Percentiles rank a stretch among this genome's conserved stretches.
Conservation (phyloP, 345 rosid genomes). For the Alliaria petiolata region DNA sequence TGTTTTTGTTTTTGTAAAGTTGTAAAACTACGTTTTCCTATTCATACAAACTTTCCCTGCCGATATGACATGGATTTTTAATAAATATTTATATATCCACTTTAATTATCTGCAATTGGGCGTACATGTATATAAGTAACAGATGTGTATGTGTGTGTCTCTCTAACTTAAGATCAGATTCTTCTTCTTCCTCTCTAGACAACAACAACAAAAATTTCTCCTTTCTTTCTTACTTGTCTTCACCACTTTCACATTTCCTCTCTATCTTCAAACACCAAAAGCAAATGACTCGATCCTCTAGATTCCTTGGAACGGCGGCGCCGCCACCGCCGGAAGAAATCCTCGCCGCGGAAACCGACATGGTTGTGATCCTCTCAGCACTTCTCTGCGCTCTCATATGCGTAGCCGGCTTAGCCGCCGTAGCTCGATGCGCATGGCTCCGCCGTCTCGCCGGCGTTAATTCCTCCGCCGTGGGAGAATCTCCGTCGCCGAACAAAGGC, state of each 20-base stretch:
- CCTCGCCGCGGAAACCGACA: constrained; percentile 52
- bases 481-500: constrained; percentile 56
- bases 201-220: background rate
- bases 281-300: constrained; percentile 38
- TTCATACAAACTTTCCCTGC: constrained; percentile 7
- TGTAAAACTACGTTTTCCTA: background rate
- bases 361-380: constrained; percentile 60
- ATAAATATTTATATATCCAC: background rate
- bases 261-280: background rate
- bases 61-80: constrained; percentile 14
- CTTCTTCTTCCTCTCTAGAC: constrained; percentile 14
- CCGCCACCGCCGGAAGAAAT: constrained; percentile 43
- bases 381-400: constrained; percentile 75
- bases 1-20: background rate
- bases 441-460: constrained; percentile 39
- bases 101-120: constrained; percentile 4
- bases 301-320: constrained; percentile 33
- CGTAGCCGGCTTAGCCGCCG: constrained; percentile 62
- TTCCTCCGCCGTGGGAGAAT: background rate
- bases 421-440: constrained; percentile 66
- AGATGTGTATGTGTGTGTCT: constrained; percentile 18
- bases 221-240: background rate
- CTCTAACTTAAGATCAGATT: constrained; percentile 20
- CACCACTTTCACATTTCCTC: constrained; percentile 4
- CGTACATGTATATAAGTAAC: constrained; percentile 20